Evolutionary conservation across 2,329 filamentous ascomycete species (phyloP).

Genomic region (Tolypocladium inflatum): DNA sequence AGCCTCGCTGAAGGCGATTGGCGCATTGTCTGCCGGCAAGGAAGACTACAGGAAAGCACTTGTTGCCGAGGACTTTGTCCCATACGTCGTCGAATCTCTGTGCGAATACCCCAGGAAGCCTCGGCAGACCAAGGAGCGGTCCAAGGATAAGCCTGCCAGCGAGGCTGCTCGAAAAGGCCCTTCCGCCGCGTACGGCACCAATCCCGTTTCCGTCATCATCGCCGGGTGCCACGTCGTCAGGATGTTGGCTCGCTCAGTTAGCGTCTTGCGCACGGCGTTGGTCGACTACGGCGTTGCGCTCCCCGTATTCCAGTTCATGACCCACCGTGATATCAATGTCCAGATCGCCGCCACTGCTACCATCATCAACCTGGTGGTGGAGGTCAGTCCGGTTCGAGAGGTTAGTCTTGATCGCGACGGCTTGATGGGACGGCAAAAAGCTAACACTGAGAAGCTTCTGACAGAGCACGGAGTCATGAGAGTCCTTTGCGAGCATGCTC

Average conservation of each 20-base stretch:
- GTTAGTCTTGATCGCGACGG: conserved; percentile 31
- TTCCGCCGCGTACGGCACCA: conserved; percentile 52
- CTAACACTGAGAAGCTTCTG: conserved; percentile 47
- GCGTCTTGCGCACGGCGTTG: conserved; percentile 72
- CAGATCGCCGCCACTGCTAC: conserved; percentile 79
- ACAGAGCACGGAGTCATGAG: conserved; percentile 65
- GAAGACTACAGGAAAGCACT: conserved; percentile 78
- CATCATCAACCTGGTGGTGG: conserved; percentile 75
- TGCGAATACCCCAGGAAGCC: conserved; percentile 44
- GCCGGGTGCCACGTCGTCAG: conserved; percentile 77
- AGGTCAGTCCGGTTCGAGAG: conserved; percentile 85
- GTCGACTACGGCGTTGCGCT: conserved; percentile 76
- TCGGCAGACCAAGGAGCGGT: conserved; percentile 29
- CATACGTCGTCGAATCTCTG: conserved; percentile 77
- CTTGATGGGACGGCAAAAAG: background rate
- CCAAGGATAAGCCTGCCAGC: conserved; percentile 26
- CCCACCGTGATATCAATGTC: conserved; percentile 65
- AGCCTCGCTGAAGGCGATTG: conserved; percentile 66
- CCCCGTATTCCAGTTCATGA: conserved; percentile 67
- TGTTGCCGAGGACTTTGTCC: conserved; percentile 70
- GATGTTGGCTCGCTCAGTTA: conserved; percentile 76
- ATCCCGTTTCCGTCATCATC: conserved; percentile 68
- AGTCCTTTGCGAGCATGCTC: conserved; percentile 74
- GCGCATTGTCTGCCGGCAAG: conserved; percentile 71
- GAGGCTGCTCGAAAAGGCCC: conserved; percentile 17